These are phyloP conservation scores for Penicillium sp. DNA, from an alignment of 2,329 filamentous ascomycete species.

Conservation along the genomic window DNA sequence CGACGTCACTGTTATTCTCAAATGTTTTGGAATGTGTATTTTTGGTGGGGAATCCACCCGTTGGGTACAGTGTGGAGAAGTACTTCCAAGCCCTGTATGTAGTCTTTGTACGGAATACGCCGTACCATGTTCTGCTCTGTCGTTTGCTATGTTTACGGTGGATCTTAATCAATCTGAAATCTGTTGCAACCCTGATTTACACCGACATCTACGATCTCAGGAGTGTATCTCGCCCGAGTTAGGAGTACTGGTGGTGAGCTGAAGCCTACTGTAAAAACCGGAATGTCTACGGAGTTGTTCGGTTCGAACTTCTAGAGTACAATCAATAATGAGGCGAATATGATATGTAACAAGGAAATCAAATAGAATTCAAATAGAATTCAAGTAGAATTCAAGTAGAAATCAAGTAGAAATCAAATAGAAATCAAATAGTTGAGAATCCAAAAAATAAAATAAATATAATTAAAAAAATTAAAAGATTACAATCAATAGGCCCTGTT, in stretches of 20 bases:
- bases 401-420: neutral
- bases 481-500: neutral
- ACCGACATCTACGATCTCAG: neutral
- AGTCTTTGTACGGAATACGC: neutral
- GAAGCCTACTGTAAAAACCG: neutral
- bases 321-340: neutral
- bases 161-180: neutral
- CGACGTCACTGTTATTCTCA: neutral
- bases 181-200: neutral
- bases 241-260: too few relatives aligned
- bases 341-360: neutral
- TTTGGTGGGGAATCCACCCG: neutral
- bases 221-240: too few relatives aligned
- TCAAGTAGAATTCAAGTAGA: too few relatives aligned
- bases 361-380: too few relatives aligned
- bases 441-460: neutral
- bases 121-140: neutral
- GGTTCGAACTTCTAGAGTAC: neutral
- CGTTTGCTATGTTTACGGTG: neutral
- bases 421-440: neutral
- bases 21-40: neutral
- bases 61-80: neutral
- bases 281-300: neutral
- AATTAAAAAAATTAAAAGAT: neutral
- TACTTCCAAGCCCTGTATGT: neutral